Percentiles rank a stretch among this genome's conserved stretches.
phyloP scores from a whole-genome alignment of 257 asterid species.

The Oldenlandia corymbosa region DNA sequence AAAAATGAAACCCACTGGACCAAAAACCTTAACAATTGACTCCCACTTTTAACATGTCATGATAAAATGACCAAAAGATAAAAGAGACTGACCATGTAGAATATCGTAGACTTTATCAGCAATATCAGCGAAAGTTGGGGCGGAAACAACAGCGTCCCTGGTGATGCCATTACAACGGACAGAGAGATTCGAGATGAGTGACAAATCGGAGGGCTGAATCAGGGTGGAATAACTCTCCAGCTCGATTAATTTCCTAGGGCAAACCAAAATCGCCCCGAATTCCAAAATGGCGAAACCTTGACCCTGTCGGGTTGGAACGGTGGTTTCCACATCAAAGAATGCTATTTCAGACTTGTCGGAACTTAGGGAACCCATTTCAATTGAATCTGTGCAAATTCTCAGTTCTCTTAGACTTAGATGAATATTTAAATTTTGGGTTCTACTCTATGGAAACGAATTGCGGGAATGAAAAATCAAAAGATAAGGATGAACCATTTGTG shows the following conservation, averaged over 20 bases:
- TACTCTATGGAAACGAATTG: neutral
- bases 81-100: conserved; percentile 55
- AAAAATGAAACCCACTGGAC: too few species aligned
- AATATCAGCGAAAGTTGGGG: conserved; percentile 69
- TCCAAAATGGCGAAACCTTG: conserved; percentile 69
- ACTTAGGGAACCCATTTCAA: too few species aligned
- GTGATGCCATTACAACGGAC: conserved; percentile 82
- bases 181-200: conserved; percentile 60
- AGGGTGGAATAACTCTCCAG: conserved; percentile 69
- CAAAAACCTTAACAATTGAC: neutral
- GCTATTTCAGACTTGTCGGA: conserved; percentile 69
- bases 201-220: conserved; percentile 61
- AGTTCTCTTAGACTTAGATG: too few species aligned
- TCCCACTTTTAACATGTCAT: neutral
- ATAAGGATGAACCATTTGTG: too few species aligned
- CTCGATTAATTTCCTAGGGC: conserved; percentile 90
- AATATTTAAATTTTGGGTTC: too few species aligned
- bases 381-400: neutral
- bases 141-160: conserved; percentile 53
- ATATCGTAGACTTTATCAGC: conserved; percentile 71
- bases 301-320: conserved; percentile 67
- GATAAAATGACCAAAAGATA: too few species aligned
- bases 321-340: conserved; percentile 92
- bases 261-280: conserved; percentile 86
- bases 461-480: neutral